Evolutionary conservation across 192 early-diverging fungal genomes (phyloP), one percentile per base, ranked within the genome.

Genomic region (Gonapodya prolifera): DNA sequence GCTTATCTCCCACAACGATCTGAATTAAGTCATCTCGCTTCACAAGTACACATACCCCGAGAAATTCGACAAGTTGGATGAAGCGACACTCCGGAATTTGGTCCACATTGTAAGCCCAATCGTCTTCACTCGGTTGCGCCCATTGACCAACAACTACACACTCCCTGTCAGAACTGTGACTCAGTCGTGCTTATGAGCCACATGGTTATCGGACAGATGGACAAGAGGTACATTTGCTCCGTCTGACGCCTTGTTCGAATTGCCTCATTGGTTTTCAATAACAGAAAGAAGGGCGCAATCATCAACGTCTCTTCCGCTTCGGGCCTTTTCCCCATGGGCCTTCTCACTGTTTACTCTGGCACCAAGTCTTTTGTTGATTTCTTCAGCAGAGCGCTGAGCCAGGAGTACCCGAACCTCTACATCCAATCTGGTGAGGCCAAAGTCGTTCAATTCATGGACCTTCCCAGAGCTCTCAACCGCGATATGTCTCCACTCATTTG

Each of bases 61-160:
- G 77, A 45, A 78, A 30, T 78, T 78, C 70, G 69, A 78, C 31
- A 78, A 78, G 77, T 61, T 78, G 30, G 34, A 33, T 34, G 77
- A 73, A 32, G 18, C 71, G 8, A 73, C 18, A 32, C 18, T 73
- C 31, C 32, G 71, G 71, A 73, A 73, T 29, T 13, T 73, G 16
- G 23, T 61, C 45, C 45, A 61, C 45, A 8, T 61, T 61, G 45
- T 61, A 23, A 61, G 45, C 45, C 8, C 23, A 61, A 61, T 8
- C 23, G 45, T 61, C 8, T 61, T 61, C 8, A 18, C 18, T 8
- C 71, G 45, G 13, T n/a, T 69, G 13, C n/a, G n/a, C n/a, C n/a
- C n/a, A n/a, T n/a, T n/a, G n/a, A n/a, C n/a, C n/a, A n/a, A n/a
- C n/a, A n/a, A n/a, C n/a, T n/a, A n/a, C n/a, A n/a, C 45, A 8